These are phyloP conservation scores for Hymenochaete sp. DNA, from an alignment of 1,284 basidiomycete genomes.

Conservation along the genomic window DNA sequence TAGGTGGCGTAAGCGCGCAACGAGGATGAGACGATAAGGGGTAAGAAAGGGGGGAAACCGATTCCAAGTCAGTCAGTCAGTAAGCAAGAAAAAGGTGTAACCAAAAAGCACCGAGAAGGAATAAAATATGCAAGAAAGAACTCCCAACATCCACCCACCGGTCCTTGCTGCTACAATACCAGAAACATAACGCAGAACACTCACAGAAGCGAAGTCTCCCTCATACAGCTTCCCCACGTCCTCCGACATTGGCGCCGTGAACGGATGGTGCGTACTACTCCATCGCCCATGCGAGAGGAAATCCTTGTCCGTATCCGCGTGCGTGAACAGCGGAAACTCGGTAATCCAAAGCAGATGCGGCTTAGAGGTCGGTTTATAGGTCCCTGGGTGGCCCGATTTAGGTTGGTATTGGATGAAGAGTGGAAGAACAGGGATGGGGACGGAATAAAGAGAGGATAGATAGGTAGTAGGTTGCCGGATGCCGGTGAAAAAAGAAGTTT, in stretches of 20 bases:
- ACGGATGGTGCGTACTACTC: conserved; percentile 90
- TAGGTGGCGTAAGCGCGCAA: neutral
- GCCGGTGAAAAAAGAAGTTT: too few species aligned
- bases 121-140: too few species aligned
- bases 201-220: conserved; percentile 58
- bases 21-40: neutral
- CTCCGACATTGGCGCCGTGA: conserved; percentile 90
- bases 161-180: too few species aligned
- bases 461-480: too few species aligned
- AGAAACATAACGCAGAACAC: conserved; percentile 20
- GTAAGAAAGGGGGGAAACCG: neutral
- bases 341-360: conserved; percentile 94
- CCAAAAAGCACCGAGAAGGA: too few species aligned
- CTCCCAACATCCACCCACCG: too few species aligned
- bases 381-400: conserved; percentile 33
- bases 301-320: conserved; percentile 81
- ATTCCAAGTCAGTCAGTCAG: conserved; percentile 10
- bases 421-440: too few species aligned
- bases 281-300: conserved; percentile 78
- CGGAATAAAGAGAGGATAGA: too few species aligned
- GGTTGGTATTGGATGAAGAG: conserved; percentile 8
- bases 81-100: conserved; percentile 5
- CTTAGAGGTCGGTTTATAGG: conserved; percentile 40
- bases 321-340: conserved; percentile 92
- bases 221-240: conserved; percentile 70